Base-by-base conservation (phyloP, 2,329 filamentous ascomycete species). In the Stemphylium beticola region DNA sequence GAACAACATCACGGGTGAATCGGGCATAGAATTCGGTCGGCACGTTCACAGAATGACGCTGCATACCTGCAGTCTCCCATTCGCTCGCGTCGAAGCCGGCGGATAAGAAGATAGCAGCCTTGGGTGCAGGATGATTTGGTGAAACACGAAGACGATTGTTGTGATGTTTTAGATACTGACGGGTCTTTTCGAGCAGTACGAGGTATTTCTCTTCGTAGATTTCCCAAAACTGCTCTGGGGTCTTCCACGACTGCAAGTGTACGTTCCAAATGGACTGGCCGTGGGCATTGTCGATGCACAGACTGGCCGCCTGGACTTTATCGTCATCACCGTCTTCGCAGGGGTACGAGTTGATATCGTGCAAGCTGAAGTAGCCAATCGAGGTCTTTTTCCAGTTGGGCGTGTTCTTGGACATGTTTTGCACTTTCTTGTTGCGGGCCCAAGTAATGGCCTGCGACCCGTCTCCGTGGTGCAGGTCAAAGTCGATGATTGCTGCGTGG, bases 271-370 rank as follows among this genome's bases (percentile, higher is more conserved):
- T 87, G 8, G 87, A 93, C 74, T 99, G 95, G 1, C 91, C 90
- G 71, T 99, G 95, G 0, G 93, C 92, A 67, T 93, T 93, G 57
- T 98, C 93, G 59, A 99, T 88, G 73, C 96, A 98, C 22, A 97
- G 78, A 77, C 93, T 97, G 1, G 96, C 95, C 66, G 93, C 96
- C 71, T 90, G 91, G 46, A 98, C 88, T 76, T 98, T 98, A 18
- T 95, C 91, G 53, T 90, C 86, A 58, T 98, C 93, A n/a, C 93
- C 95, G 72, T 84, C 85, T 74, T 99, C 95, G 73, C 95, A 99
- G 0, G 96, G 95, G 69, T 96, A 99, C 0, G 93, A 98, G 76
- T 99, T 98, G 78, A 99, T 97, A 70, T 99, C 95, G 74, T 99
- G 95, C 38, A 99, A 75, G 73, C 93, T 97, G 75, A 96, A 98